Evolutionary conservation across 306 rosid genomes (phyloP).

Genomic region (Amphicarpaea edgeworthii): DNA sequence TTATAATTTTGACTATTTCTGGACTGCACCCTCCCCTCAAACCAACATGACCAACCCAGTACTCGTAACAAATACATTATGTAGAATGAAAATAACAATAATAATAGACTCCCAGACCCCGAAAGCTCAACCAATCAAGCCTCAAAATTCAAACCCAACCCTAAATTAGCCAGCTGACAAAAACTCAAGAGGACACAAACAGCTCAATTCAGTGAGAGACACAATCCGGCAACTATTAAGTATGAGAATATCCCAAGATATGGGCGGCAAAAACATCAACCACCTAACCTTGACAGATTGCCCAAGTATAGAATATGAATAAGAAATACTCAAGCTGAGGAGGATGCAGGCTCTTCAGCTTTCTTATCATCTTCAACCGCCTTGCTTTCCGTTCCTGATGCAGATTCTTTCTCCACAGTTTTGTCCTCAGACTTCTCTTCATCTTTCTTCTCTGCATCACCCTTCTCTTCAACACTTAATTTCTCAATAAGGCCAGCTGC

Average conservation of each 20-base stretch:
- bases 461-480: conserved; percentile 77
- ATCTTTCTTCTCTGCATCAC: conserved; percentile 50
- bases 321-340: conserved; percentile 58
- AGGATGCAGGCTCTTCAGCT: conserved; percentile 64
- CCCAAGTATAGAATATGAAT: conserved; percentile 50
- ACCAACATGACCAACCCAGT: conserved; percentile 43
- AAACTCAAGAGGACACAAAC: conserved; percentile 56
- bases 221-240: conserved; percentile 54
- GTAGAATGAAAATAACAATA: conserved; percentile 48
- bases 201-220: conserved; percentile 52
- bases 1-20: conserved; percentile 39
- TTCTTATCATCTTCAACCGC: conserved; percentile 62
- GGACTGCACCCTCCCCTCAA: conserved; percentile 46
- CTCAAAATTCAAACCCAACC: conserved; percentile 60
- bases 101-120: conserved; percentile 54
- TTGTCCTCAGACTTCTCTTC: conserved; percentile 55
- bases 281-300: conserved; percentile 55
- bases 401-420: conserved; percentile 47
- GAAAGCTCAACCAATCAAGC: conserved; percentile 52
- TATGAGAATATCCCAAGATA: conserved; percentile 48
- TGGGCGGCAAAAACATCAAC: conserved; percentile 52
- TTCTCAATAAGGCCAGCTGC: conserved; percentile 81
- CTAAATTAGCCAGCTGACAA: conserved; percentile 54
- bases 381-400: conserved; percentile 46
- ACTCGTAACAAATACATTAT: conserved; percentile 46